phyloP scores from a whole-genome alignment of 73 alveolate species.

The Tetrahymena malaccensis region DNA sequence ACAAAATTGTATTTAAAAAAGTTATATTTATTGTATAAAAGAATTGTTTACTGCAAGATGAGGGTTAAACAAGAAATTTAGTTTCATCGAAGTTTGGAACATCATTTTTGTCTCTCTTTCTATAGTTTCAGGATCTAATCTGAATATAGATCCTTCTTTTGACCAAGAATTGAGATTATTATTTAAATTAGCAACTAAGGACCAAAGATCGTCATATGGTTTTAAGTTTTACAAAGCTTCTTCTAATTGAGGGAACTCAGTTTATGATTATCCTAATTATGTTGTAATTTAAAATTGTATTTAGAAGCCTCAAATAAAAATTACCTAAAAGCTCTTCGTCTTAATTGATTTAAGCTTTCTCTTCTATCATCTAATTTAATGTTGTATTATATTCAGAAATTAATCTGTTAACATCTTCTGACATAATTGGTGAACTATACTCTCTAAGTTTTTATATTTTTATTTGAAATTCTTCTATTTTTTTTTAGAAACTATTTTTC shows the following conservation, averaged over 20 bases:
- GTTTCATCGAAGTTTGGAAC: slow-evolving; percentile 52
- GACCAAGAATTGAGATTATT: slow-evolving; percentile 44
- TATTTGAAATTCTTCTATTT: background rate
- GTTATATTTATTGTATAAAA: background rate
- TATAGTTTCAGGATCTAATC: slow-evolving; percentile 75
- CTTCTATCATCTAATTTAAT: background rate
- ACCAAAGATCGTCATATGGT: slow-evolving; percentile 82
- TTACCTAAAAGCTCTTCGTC: background rate
- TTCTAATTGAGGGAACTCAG: slow-evolving; percentile 66
- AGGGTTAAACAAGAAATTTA: slow-evolving; percentile 22
- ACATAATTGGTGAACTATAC: background rate
- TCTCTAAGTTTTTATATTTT: background rate
- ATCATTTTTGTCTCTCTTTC: slow-evolving; percentile 68
- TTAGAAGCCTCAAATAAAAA: background rate
- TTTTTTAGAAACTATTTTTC: background rate
- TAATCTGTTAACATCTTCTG: background rate
- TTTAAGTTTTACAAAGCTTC: slow-evolving; percentile 54
- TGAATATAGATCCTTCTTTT: slow-evolving; percentile 27
- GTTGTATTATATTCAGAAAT: background rate
- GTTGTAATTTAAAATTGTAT: background rate
- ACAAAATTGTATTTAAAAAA: background rate
- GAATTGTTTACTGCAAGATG: background rate
- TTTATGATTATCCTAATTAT: slow-evolving; percentile 54
- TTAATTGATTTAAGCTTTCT: background rate
- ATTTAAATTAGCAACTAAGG: slow-evolving; percentile 39